phyloP scores from a whole-genome alignment of 305 asterid genomes.

The Solanum hybrid region DNA sequence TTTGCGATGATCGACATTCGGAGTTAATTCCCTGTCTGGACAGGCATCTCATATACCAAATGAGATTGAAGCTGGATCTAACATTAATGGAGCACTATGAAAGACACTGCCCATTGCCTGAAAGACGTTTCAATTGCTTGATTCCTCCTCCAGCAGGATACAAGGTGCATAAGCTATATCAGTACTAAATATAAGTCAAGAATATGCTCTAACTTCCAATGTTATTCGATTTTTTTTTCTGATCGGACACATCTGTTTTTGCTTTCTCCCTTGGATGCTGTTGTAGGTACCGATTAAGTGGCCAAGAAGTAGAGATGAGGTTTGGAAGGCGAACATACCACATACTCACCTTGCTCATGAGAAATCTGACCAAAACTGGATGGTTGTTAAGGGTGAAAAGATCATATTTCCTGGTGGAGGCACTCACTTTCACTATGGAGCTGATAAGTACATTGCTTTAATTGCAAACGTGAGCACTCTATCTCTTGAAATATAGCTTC shows the following conservation, averaged over 20 bases:
- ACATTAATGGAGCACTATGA: slow-evolving; percentile 93
- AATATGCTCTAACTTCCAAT: neutral
- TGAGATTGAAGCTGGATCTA: slow-evolving; percentile 81
- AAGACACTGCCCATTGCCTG: slow-evolving; percentile 88
- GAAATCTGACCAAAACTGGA: slow-evolving; percentile 92
- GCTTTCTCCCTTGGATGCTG: slow-evolving; percentile 1
- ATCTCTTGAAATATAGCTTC: neutral
- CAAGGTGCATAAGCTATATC: slow-evolving; percentile 40
- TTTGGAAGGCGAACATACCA: slow-evolving; percentile 90
- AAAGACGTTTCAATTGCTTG: slow-evolving; percentile 77
- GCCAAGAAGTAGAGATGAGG: slow-evolving; percentile 91
- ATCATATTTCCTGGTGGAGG: slow-evolving; percentile 85
- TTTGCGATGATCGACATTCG: slow-evolving; percentile 78
- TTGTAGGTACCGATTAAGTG: slow-evolving; percentile 72
- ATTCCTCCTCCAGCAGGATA: slow-evolving; percentile 95
- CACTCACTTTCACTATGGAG: slow-evolving; percentile 92
- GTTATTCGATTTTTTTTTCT: neutral
- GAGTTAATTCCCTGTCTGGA: slow-evolving; percentile 89
- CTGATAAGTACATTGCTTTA: slow-evolving; percentile 76
- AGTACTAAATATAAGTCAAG: neutral
- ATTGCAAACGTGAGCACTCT: slow-evolving; percentile 64
- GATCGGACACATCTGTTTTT: slow-evolving; percentile 4
- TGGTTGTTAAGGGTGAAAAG: slow-evolving; percentile 82
- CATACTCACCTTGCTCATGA: slow-evolving; percentile 92
- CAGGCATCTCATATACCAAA: slow-evolving; percentile 80